These are phyloP conservation scores for Tricholoma hemisulphureum DNA, from an alignment of 768 basidiomycete species.

Conservation along the genomic window DNA sequence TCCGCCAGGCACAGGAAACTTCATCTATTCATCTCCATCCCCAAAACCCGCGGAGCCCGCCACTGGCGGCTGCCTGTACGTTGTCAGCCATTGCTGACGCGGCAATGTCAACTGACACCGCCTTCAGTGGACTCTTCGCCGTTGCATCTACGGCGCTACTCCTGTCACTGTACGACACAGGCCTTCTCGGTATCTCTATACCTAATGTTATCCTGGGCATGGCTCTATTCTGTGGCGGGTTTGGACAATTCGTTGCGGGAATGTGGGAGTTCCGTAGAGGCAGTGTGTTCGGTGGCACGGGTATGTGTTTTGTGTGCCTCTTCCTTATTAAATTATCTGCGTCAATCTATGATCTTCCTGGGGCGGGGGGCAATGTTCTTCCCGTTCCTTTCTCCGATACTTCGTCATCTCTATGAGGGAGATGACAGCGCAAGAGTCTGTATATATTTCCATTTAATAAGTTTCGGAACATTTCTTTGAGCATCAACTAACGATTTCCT, in stretches of 20 bases:
- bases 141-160: slow-evolving; percentile 59
- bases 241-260: slow-evolving; percentile 77
- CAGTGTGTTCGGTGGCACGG: slow-evolving; percentile 65
- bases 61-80: not conserved
- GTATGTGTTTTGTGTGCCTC: slow-evolving; percentile 27
- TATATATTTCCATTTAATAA: too few species aligned
- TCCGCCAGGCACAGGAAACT: not conserved
- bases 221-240: slow-evolving; percentile 72
- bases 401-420: too few species aligned
- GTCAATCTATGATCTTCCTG: too few species aligned
- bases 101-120: not conserved
- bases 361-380: too few species aligned
- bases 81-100: not conserved
- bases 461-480: too few species aligned
- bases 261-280: slow-evolving; percentile 74
- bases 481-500: slow-evolving; percentile 5
- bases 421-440: too few species aligned
- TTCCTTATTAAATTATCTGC: not conserved
- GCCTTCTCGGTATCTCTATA: slow-evolving; percentile 44
- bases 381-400: too few species aligned
- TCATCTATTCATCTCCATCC: not conserved
- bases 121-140: slow-evolving; percentile 33
- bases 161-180: slow-evolving; percentile 65
- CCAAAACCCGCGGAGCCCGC: not conserved
- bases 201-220: slow-evolving; percentile 74